Conservation (phyloP, 495 filamentous ascomycete species). For the Neurospora terricola region DNA sequence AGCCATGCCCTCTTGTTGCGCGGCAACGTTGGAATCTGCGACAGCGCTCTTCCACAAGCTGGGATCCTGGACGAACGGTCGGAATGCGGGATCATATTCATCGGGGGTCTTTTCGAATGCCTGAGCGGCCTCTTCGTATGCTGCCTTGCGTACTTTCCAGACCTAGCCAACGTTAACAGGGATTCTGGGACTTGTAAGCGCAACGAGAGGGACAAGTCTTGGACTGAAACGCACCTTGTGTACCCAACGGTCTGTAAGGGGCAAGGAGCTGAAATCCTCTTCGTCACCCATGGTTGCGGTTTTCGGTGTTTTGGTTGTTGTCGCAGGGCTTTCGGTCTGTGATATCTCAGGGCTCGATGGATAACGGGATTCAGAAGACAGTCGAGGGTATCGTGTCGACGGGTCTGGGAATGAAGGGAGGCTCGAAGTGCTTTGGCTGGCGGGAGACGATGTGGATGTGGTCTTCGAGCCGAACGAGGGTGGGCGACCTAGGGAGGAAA, state of each 20-base stretch:
- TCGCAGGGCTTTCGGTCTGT: neutral
- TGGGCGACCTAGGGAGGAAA: constrained; percentile 8
- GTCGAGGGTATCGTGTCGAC: neutral
- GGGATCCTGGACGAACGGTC: constrained; percentile 76
- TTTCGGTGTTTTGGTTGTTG: constrained; percentile 3
- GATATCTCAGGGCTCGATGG: neutral
- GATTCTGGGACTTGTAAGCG: constrained; percentile 2
- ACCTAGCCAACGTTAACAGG: constrained; percentile 36
- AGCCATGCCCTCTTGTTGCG: constrained; percentile 84
- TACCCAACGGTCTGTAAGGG: constrained; percentile 70
- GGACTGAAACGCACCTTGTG: constrained; percentile 59
- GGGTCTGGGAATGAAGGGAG: neutral
- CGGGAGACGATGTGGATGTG: constrained; percentile 1
- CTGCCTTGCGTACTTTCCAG: constrained; percentile 96
- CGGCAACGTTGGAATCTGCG: constrained; percentile 93
- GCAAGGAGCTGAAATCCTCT: constrained; percentile 75
- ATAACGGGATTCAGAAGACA: neutral
- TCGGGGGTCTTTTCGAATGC: constrained; percentile 77
- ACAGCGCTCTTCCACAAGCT: constrained; percentile 86
- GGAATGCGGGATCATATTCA: constrained; percentile 78
- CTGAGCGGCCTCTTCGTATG: constrained; percentile 86
- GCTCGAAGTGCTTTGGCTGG: neutral
- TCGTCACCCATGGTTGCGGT: constrained; percentile 54
- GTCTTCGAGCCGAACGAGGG: constrained; percentile 1
- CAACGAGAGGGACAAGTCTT: neutral